Percentiles rank a stretch among this genome's conserved stretches.
Evolutionary conservation across 345 rosid genomes (phyloP).

Genomic region (Balakata baccata): DNA sequence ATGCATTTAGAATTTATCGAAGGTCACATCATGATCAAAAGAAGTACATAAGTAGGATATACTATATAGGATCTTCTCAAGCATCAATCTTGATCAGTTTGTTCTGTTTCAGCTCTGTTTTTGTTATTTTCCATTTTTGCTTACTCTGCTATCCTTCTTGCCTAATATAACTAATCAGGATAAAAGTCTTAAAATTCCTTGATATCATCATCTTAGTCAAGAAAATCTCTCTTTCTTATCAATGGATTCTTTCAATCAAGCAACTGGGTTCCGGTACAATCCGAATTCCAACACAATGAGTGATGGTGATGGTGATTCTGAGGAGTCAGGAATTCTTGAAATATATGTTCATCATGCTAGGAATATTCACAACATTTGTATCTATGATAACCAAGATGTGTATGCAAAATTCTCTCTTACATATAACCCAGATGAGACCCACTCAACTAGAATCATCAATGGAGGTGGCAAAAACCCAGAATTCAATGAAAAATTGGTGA

Average conservation of each 20-base stretch:
- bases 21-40: not conserved
- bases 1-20: not conserved
- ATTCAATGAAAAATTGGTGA: slow-evolving; percentile 59
- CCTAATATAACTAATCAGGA: not conserved
- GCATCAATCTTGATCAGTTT: not conserved
- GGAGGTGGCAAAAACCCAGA: slow-evolving; percentile 92
- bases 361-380: slow-evolving; percentile 95
- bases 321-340: slow-evolving; percentile 57
- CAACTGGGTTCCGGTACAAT: slow-evolving; percentile 43
- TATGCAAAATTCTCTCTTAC: slow-evolving; percentile 95
- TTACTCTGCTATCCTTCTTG: not conserved
- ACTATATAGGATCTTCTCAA: not conserved
- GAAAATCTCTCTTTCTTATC: not conserved
- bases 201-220: slow-evolving; percentile 1
- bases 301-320: slow-evolving; percentile 39
- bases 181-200: not conserved
- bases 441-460: slow-evolving; percentile 68
- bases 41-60: not conserved
- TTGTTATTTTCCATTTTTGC: not conserved
- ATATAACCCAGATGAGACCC: slow-evolving; percentile 73
- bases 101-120: slow-evolving; percentile 1
- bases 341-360: slow-evolving; percentile 83
- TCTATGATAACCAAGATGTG: slow-evolving; percentile 93
- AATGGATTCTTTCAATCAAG: slow-evolving; percentile 57
- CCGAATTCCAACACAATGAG: slow-evolving; percentile 27